phyloP scores from a whole-genome alignment of 176 grass and related monocot species.

The Bolboschoenus planiculmis region DNA sequence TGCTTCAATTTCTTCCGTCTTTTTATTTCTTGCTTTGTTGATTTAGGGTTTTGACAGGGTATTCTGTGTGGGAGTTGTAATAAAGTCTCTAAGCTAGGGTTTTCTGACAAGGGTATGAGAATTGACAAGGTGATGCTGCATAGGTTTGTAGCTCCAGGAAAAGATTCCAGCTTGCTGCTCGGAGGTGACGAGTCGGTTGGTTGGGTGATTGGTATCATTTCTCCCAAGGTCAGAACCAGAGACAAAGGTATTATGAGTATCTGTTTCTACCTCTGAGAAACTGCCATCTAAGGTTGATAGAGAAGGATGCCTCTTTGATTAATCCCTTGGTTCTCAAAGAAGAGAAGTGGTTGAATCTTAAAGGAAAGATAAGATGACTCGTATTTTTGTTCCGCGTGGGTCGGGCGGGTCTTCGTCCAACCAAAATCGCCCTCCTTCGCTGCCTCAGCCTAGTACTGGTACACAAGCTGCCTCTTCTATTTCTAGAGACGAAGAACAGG shows the following conservation, averaged over 20 bases:
- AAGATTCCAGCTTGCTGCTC: constrained; percentile 52
- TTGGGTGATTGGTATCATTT: constrained; percentile 39
- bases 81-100: constrained; percentile 27
- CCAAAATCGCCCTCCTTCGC: constrained; percentile 38
- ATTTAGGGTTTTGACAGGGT: constrained; percentile 29
- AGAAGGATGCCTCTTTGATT: constrained; percentile 28
- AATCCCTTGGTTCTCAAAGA: constrained; percentile 13
- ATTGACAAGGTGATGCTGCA: constrained; percentile 69
- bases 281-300: neutral
- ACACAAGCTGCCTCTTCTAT: constrained; percentile 21
- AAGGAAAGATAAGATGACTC: constrained; percentile 63
- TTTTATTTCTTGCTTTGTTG: constrained; percentile 19
- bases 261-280: constrained; percentile 19
- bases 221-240: constrained; percentile 65
- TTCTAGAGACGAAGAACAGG: constrained; percentile 36
- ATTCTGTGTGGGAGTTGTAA: constrained; percentile 25
- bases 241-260: constrained; percentile 39
- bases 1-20: neutral
- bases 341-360: constrained; percentile 15
- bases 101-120: constrained; percentile 49
- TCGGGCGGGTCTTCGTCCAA: constrained; percentile 68
- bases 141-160: constrained; percentile 50
- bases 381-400: constrained; percentile 89
- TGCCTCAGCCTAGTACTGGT: constrained; percentile 32
- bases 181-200: constrained; percentile 34